A percentile compares a stretch with the other conserved stretches of the same genome.
phyloP scores from a whole-genome alignment of 75 land plant genomes.

The Chamaecyparis obtusa region DNA sequence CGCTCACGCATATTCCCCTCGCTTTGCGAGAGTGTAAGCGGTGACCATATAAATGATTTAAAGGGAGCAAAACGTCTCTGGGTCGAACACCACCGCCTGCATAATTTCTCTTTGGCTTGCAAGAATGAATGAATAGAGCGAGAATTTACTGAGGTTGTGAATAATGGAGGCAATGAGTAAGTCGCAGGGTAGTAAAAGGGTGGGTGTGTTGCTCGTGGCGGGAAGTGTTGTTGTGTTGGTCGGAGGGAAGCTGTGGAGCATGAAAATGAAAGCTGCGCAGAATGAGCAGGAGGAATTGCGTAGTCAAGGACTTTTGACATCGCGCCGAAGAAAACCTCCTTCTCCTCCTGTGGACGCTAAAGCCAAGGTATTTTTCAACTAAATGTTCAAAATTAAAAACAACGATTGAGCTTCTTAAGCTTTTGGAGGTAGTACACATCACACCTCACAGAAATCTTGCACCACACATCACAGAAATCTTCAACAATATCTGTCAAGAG shows the following conservation, averaged over 20 bases:
- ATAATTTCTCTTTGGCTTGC: no score
- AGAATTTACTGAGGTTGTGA: not conserved
- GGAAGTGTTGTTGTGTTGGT: slow-evolving; percentile 16
- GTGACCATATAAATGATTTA: no score
- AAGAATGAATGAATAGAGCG: not conserved
- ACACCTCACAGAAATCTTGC: no score
- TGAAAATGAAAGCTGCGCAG: slow-evolving; percentile 22
- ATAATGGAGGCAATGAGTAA: not conserved
- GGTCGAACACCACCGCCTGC: no score
- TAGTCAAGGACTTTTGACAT: not conserved
- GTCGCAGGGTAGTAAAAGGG: not conserved
- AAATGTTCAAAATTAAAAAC: not conserved
- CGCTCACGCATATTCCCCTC: no score
- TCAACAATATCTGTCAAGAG: no score
- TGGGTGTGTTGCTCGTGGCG: not conserved
- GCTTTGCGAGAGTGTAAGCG: no score
- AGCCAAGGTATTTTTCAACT: not conserved
- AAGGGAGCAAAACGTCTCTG: no score
- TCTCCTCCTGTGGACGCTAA: not conserved
- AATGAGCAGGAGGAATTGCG: slow-evolving; percentile 23
- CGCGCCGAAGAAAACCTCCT: no score
- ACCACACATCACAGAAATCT: no score
- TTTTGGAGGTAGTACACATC: not conserved
- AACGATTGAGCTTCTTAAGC: not conserved
- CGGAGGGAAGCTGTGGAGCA: slow-evolving; percentile 26